Evolutionary conservation across 1,284 basidiomycete genomes (phyloP).

Genomic region (Schizophyllum commune): DNA sequence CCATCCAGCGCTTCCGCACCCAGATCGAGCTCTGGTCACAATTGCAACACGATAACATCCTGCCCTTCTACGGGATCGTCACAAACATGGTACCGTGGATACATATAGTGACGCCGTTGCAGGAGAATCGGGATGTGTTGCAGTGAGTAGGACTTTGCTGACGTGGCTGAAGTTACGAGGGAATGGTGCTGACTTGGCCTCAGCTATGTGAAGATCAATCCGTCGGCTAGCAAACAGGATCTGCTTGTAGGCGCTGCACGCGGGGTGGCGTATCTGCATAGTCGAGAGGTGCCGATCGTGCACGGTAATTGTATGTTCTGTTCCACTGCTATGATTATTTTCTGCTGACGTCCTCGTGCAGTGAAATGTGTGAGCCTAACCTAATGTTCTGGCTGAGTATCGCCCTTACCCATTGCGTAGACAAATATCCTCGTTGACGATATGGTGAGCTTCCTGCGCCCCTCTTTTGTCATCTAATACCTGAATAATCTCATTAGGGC

Average conservation of each 20-base stretch:
- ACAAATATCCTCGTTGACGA: background rate
- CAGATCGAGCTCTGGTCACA: conserved; percentile 47
- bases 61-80: conserved; percentile 45
- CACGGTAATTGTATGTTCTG: background rate
- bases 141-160: conserved; percentile 18
- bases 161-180: conserved; percentile 48
- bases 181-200: conserved; percentile 29
- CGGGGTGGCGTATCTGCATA: background rate
- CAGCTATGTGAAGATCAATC: conserved; percentile 13
- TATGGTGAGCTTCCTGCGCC: background rate
- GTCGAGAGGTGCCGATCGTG: background rate
- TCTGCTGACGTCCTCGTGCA: background rate
- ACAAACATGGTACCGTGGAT: conserved; percentile 41
- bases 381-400: background rate
- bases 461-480: too few species aligned
- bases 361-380: background rate
- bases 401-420: background rate
- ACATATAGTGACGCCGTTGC: conserved; percentile 30
- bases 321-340: background rate
- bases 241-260: background rate
- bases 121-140: background rate
- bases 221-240: background rate
- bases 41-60: conserved; percentile 39
- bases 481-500: conserved; percentile 23
- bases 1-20: conserved; percentile 42